Base-by-base conservation (phyloP, 192 early-diverging fungal genomes). In the Haplosporangium gracile region DNA sequence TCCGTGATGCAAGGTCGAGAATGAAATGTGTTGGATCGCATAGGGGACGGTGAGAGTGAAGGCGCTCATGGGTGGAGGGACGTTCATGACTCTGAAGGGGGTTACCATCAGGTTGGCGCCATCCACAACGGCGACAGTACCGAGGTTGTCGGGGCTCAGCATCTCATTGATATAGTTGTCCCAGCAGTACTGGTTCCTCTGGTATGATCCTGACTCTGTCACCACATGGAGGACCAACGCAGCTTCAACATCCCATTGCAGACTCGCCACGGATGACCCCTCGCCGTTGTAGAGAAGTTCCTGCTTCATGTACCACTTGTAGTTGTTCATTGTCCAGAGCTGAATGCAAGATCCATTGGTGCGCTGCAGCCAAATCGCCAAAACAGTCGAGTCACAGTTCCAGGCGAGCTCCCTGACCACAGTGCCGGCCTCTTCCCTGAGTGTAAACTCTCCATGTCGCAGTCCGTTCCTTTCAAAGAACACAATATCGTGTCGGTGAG, bases 401-500 rank as follows among this genome's bases (percentile, higher is more conserved):
- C 97, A 99, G n/a, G 88, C 68, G 29, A 96, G 38, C 51, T 95
- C 93, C 5, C 90, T 79, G 15, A 95, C 93, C 8, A 87, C 89
- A 13, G 89, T 86, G 13, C 89, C 82, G 18, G 55, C 57, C 6
- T 74, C 78, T 42, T 94, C 93, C 26, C 96, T 90, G 49, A 99
- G 86, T 11, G 94, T 85, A 86, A 99, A 99, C 81, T 98, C 95
- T 71, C 97, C 97, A 87, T 98, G 98, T 20, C 96, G 91, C 55
- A 99, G 89, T 11, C 98, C 98, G 78, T 99, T 99, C 65, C 93
- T 92, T 90, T 99, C 98, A 73, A 97, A 97, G 74, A 99, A 99
- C 10, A 96, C 93, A 60, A 99, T 93, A 43, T 97, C 95, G 65
- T 98, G 97, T 10, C 93, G 90, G 74, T 97, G 92, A 38, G 94